phyloP scores from a whole-genome alignment of 164 flowering plant species.

The Malania oleifera region DNA sequence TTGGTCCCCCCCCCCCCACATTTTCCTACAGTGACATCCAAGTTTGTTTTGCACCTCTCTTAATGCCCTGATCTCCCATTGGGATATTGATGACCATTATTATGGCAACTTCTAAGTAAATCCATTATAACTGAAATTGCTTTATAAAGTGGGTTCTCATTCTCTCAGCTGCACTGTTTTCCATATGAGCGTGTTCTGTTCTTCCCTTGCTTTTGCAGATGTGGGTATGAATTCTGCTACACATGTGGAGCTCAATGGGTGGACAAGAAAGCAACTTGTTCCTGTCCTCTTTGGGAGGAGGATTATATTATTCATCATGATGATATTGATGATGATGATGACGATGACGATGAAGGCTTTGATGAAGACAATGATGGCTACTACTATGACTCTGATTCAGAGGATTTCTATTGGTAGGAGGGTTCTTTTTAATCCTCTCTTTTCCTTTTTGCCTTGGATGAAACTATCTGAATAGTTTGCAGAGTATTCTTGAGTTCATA shows the following conservation, averaged over 20 bases:
- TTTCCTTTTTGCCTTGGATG: neutral
- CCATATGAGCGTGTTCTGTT: neutral
- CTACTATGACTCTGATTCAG: neutral
- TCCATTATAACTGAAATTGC: too few species aligned
- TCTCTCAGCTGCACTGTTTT: too few species aligned
- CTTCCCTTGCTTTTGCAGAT: constrained; percentile 31
- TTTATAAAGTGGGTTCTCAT: too few species aligned
- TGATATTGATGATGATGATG: constrained; percentile 7
- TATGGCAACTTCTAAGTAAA: too few species aligned
- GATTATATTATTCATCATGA: constrained; percentile 29
- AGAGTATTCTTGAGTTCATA: too few species aligned
- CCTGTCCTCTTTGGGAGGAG: constrained; percentile 74
- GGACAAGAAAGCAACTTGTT: constrained; percentile 66
- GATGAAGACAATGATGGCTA: neutral
- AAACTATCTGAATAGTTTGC: too few species aligned
- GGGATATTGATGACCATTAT: too few species aligned
- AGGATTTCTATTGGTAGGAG: neutral
- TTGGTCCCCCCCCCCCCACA: too few species aligned
- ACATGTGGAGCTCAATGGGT: constrained; percentile 81
- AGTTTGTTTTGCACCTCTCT: too few species aligned
- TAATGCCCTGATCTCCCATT: too few species aligned
- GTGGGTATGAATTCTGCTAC: constrained; percentile 81
- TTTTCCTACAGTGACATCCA: too few species aligned
- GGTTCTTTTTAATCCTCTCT: neutral
- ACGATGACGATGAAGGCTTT: constrained; percentile 13